Percentiles rank a stretch among this genome's conserved stretches.
Conservation (phyloP, 768 basidiomycete genomes). For the Candolleomyces eurysporus region DNA sequence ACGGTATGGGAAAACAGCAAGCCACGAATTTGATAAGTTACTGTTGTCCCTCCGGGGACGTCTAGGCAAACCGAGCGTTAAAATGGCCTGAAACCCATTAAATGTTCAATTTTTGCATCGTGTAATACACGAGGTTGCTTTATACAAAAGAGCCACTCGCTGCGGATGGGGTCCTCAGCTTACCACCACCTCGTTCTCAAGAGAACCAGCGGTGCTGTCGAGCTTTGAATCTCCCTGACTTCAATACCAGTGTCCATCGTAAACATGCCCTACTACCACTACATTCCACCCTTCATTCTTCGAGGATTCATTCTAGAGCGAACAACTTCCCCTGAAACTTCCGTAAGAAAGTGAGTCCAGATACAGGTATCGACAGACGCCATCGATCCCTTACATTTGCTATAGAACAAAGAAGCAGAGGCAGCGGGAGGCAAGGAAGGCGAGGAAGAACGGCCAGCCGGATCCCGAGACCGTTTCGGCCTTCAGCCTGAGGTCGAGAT, state of each 20-base stretch:
- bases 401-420: slow-evolving; percentile 7
- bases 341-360: background rate
- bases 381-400: background rate
- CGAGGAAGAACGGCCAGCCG: slow-evolving; percentile 4
- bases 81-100: too few species aligned
- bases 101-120: background rate
- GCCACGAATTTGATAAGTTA: too few species aligned
- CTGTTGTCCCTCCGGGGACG: too few species aligned
- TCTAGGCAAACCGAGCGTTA: too few species aligned
- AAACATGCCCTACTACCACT: slow-evolving; percentile 23
- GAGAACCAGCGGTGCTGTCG: background rate
- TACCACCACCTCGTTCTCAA: background rate
- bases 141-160: background rate
- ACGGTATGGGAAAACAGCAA: too few species aligned
- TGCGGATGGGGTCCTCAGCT: background rate
- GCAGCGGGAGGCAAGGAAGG: slow-evolving; percentile 8
- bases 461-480: slow-evolving; percentile 12
- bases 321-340: background rate
- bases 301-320: slow-evolving; percentile 18
- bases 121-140: background rate
- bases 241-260: background rate
- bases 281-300: slow-evolving; percentile 29
- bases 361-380: background rate
- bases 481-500: slow-evolving; percentile 14
- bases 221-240: background rate